phyloP scores from a whole-genome alignment of 148 eudicot genomes.

The Arbutus unedo region DNA sequence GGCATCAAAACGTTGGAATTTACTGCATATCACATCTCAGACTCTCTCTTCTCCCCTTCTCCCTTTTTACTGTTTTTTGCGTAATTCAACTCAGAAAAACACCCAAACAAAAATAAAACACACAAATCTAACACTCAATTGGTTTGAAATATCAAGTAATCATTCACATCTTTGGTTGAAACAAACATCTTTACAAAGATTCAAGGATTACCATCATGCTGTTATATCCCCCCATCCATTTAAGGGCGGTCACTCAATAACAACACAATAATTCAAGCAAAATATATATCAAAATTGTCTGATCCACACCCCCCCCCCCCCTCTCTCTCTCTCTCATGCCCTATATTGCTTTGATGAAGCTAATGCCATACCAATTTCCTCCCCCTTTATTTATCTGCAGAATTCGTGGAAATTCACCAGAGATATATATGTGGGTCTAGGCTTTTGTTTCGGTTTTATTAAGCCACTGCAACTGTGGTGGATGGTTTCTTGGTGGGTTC shows the following conservation, averaged over 20 bases:
- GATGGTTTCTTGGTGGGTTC: constrained; percentile 26
- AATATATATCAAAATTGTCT: neutral
- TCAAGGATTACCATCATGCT: neutral
- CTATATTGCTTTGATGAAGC: neutral
- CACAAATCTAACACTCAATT: neutral
- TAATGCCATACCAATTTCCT: neutral
- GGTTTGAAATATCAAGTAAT: neutral
- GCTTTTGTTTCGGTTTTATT: neutral
- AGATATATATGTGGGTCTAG: no score
- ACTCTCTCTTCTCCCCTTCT: no score
- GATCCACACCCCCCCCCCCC: no score
- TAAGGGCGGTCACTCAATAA: neutral
- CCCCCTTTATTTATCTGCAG: neutral
- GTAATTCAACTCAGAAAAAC: neutral
- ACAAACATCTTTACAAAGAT: neutral
- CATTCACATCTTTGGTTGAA: neutral
- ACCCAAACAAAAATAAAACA: neutral
- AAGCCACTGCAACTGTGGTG: constrained; percentile 33
- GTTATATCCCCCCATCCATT: neutral
- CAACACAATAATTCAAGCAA: neutral
- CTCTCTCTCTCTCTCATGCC: neutral
- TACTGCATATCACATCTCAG: no score
- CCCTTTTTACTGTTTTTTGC: neutral
- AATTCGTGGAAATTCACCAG: neutral
- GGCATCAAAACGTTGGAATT: no score